Conservation (phyloP, 106 monocot genomes). For the Allium sativum region DNA sequence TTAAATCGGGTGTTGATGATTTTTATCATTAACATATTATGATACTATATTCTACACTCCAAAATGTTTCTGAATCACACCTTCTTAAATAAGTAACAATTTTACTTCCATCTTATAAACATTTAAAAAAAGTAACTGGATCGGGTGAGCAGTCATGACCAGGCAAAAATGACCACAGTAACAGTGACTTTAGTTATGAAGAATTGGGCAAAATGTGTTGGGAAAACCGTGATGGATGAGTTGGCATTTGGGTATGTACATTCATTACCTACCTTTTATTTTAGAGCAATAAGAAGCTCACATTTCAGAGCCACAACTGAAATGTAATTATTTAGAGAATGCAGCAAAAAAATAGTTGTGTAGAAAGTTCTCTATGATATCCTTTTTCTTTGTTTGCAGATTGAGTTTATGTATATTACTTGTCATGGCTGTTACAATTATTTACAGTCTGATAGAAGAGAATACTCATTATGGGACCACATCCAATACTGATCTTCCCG, state of each 20-base stretch:
- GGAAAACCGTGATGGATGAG: slow-evolving; percentile 90
- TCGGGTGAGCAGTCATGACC: slow-evolving; percentile 68
- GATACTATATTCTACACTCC: too few relatives aligned
- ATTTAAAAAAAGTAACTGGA: neutral
- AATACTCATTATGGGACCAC: slow-evolving; percentile 85
- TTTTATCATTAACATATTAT: too few relatives aligned
- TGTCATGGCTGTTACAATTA: neutral
- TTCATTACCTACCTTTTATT: neutral
- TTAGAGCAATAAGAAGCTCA: neutral
- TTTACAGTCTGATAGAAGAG: slow-evolving; percentile 64
- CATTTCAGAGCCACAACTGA: too few relatives aligned
- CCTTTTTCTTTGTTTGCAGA: too few relatives aligned
- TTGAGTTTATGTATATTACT: neutral
- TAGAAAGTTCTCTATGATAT: too few relatives aligned
- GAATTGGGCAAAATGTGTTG: slow-evolving; percentile 63
- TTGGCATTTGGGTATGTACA: slow-evolving; percentile 55
- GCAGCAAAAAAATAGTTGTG: too few relatives aligned
- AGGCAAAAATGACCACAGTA: slow-evolving; percentile 30
- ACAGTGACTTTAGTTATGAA: slow-evolving; percentile 50
- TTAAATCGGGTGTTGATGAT: too few relatives aligned
- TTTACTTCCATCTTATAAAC: too few relatives aligned
- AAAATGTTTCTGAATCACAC: too few relatives aligned
- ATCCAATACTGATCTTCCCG: slow-evolving; percentile 47
- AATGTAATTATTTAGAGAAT: too few relatives aligned
- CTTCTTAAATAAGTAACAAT: too few relatives aligned